Evolutionary conservation across 2,329 filamentous ascomycete species (phyloP).

Genomic region (Pseudogymnoascus pannorum): DNA sequence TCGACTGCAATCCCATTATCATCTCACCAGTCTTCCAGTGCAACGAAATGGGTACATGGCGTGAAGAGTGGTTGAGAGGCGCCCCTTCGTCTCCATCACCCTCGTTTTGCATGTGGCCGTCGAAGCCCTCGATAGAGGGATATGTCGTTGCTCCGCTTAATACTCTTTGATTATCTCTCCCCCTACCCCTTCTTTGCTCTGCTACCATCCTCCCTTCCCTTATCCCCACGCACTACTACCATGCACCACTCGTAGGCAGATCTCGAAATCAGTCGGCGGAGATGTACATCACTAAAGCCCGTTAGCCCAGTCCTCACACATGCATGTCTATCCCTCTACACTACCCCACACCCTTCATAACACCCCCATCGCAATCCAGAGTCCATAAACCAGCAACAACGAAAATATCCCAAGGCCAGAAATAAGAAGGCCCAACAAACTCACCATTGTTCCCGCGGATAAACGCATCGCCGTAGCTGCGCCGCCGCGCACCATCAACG

Average conservation of each 20-base stretch:
- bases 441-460: conserved; percentile 92
- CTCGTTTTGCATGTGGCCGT: too few relatives aligned
- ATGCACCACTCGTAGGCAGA: not conserved
- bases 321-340: not conserved
- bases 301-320: not conserved
- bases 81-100: not conserved
- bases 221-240: not conserved
- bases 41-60: too few relatives aligned
- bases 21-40: too few relatives aligned
- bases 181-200: not conserved
- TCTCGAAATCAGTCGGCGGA: conserved; percentile 11
- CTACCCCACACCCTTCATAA: not conserved
- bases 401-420: not conserved
- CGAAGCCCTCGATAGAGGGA: too few relatives aligned
- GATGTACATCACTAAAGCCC: conserved; percentile 15
- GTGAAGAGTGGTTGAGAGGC: too few relatives aligned
- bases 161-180: too few relatives aligned
- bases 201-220: not conserved
- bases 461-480: conserved; percentile 89
- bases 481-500: conserved; percentile 73
- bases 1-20: too few relatives aligned
- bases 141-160: not conserved
- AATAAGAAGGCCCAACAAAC: conserved; percentile 16
- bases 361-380: not conserved
- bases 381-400: not conserved